Conservation (phyloP, 352 stramenopile genomes). For the Phytophthora litchii region DNA sequence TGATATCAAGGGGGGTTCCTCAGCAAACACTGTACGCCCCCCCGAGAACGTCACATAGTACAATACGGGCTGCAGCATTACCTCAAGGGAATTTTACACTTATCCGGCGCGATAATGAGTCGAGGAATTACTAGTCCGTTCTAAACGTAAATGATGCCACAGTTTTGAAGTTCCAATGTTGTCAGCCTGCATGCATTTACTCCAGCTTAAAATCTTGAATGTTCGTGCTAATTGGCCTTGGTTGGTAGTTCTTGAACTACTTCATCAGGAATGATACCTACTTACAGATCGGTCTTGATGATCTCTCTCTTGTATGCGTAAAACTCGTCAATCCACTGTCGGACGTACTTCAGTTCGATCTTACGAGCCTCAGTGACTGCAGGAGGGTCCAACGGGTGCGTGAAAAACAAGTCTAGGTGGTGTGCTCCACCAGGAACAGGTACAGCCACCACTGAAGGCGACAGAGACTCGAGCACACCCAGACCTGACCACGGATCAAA, state of each 20-base stretch:
- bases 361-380: constrained; percentile 41
- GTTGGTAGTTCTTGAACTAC: not conserved
- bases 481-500: constrained; percentile 67
- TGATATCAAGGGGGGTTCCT: constrained; percentile 25
- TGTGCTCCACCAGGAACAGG: constrained; percentile 50
- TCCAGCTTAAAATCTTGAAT: too few relatives aligned
- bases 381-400: constrained; percentile 50
- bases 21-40: constrained; percentile 43
- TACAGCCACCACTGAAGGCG: constrained; percentile 46
- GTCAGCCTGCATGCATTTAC: too few relatives aligned
- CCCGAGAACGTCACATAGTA: constrained; percentile 49
- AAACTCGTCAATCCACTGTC: constrained; percentile 59
- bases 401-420: constrained; percentile 68
- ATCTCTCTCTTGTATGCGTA: constrained; percentile 39
- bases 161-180: constrained; percentile 27
- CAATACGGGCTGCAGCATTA: constrained; percentile 32
- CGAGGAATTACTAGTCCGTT: constrained; percentile 28
- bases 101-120: constrained; percentile 33
- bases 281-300: constrained; percentile 9
- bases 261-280: not conserved
- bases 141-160: constrained; percentile 28
- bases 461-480: constrained; percentile 48
- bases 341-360: constrained; percentile 49
- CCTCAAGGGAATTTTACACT: constrained; percentile 27
- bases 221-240: too few relatives aligned